Percentiles rank a stretch among this genome's conserved stretches.
These are phyloP conservation scores for Pseudogymnoascus sp. DNA, from an alignment of 2,329 filamentous ascomycete genomes.

Conservation along the genomic window DNA sequence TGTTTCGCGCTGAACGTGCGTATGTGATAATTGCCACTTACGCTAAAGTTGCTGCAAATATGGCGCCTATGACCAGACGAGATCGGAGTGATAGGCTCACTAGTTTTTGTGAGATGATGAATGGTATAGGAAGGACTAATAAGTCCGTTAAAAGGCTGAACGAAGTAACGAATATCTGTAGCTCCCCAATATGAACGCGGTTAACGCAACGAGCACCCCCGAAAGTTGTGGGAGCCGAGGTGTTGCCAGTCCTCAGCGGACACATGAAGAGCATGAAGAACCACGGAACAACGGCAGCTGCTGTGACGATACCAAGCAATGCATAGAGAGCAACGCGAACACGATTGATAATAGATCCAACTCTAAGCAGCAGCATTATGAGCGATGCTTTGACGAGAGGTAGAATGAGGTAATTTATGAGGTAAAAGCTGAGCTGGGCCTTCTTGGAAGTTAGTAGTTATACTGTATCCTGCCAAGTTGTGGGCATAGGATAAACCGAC, in stretches of 20 bases:
- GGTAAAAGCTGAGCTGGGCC: background rate
- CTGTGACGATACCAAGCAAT: background rate
- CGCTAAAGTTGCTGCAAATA: background rate
- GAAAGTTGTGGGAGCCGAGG: background rate
- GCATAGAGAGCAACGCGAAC: background rate
- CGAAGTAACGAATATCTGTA: background rate
- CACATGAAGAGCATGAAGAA: constrained; percentile 1
- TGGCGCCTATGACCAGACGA: background rate
- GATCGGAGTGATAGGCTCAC: constrained; percentile 1
- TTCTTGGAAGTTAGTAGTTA: background rate
- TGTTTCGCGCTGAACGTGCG: background rate
- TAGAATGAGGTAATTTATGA: background rate
- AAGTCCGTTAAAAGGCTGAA: background rate
- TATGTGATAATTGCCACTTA: background rate
- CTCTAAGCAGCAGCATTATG: background rate
- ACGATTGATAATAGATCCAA: background rate
- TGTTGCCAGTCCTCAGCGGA: background rate
- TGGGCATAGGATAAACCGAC: background rate
- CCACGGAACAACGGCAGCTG: background rate
- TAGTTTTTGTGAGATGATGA: background rate
- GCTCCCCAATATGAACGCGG: background rate
- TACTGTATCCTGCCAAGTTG: background rate
- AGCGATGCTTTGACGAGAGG: background rate
- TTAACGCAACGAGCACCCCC: background rate
- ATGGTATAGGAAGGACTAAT: background rate